These are phyloP conservation scores for Kalaharituber pfeilii DNA, from an alignment of 2,329 filamentous ascomycete genomes.

Conservation along the genomic window DNA sequence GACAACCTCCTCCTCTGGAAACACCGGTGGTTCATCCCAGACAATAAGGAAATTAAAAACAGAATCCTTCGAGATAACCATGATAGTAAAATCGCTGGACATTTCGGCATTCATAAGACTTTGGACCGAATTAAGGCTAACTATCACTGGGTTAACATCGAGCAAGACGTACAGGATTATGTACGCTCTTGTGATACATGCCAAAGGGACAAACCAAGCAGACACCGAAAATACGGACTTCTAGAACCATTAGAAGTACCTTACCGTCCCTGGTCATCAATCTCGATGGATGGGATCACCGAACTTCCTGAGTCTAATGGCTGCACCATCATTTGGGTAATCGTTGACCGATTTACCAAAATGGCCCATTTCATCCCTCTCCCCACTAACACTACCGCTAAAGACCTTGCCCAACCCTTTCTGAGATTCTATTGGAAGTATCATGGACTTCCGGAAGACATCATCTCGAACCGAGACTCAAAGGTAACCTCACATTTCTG, in stretches of 20 bases:
- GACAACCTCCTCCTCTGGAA: not conserved
- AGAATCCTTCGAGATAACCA: not conserved
- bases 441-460: conserved; percentile 10
- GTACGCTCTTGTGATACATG: not conserved
- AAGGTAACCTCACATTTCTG: conserved; percentile 19
- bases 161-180: not conserved
- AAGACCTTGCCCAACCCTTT: conserved; percentile 12
- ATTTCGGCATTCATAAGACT: conserved; percentile 1
- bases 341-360: conserved; percentile 21
- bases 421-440: conserved; percentile 7
- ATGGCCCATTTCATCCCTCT: conserved; percentile 13
- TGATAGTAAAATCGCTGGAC: not conserved
- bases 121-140: not conserved
- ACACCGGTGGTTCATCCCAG: not conserved
- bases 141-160: conserved; percentile 7
- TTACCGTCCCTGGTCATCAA: conserved; percentile 4
- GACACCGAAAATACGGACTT: not conserved
- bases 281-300: conserved; percentile 17
- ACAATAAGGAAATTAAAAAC: not conserved
- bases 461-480: conserved; percentile 14
- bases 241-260: conserved; percentile 3
- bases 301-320: conserved; percentile 4
- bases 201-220: conserved; percentile 2
- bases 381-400: not conserved
- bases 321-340: conserved; percentile 16